Evolutionary conservation across 441 rosid species (phyloP), one percentile per base, ranked within the genome.

Genomic region (Erodium moschatum): DNA sequence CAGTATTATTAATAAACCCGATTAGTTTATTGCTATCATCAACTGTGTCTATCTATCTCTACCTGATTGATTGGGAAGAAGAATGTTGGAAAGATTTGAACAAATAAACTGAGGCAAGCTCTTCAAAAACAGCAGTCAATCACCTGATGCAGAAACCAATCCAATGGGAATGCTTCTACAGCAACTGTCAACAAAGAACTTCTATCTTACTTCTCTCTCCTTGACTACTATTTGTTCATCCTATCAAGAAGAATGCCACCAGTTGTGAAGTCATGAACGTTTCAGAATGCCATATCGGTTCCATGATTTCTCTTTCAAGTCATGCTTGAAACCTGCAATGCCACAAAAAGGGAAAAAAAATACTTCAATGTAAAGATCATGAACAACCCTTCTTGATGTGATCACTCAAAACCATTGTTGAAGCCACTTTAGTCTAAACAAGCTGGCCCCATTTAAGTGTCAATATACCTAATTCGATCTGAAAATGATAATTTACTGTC

Each of bases 141-240:
- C 56, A 48, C 15, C 56, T 48, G 56, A 48, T n/a, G 18, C 56
- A 48, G 56, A 48, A 48, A 48, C 56, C 56, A 48, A 33, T 48
- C 4, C 18, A 48, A 48, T 12, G 6, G 11, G 27, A 48, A 48
- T 48, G 56, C 5, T n/a, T 48, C 18, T 48, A n/a, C 15, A n/a
- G 15, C 15, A 13, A 48, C 16, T n/a, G 5, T 48, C 56, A 48
- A 48, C 4, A 5, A 48, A 48, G 6, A 48, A n/a, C 15, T 48
- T n/a, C 2, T 48, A 48, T 48, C 56, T n/a, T 48, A 48, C 2
- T 48, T 48, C 18, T 13, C 4, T 48, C 56, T 48, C 56, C 56
- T 48, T 48, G 56, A 13, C 16, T 48, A 48, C 56, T 11, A 48
- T 13, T 11, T 33, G 56, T 13, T 48, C 18, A 48, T 13, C 56